These are phyloP conservation scores for Fusarium tjaetaba DNA, from an alignment of 2,329 filamentous ascomycete species.

Conservation along the genomic window DNA sequence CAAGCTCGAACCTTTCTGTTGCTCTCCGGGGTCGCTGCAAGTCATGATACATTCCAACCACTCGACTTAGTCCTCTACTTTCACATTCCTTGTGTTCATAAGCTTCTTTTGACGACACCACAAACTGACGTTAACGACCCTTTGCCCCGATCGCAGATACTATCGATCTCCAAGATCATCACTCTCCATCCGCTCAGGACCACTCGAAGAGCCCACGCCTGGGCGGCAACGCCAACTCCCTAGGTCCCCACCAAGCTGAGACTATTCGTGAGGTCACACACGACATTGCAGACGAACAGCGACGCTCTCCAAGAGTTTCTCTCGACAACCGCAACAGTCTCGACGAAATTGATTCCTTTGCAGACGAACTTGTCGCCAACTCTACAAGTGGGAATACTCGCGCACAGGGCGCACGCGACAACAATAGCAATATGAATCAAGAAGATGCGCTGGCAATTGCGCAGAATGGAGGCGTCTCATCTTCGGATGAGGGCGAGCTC, in stretches of 20 bases:
- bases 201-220: constrained; percentile 60
- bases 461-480: constrained; percentile 67
- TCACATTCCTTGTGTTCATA: constrained; percentile 26
- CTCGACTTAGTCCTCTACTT: constrained; percentile 31
- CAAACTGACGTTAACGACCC: constrained; percentile 33
- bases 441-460: constrained; percentile 69
- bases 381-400: constrained; percentile 45
- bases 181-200: constrained; percentile 84
- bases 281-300: constrained; percentile 78
- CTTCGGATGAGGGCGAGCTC: constrained; percentile 69
- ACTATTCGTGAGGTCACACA: constrained; percentile 83
- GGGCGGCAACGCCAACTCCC: constrained; percentile 54
- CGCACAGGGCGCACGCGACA: constrained; percentile 27
- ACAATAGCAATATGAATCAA: constrained; percentile 51
- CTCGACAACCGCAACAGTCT: constrained; percentile 56
- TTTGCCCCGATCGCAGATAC: constrained; percentile 71
- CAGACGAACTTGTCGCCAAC: constrained; percentile 55
- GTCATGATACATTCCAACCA: constrained; percentile 44
- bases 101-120: constrained; percentile 11
- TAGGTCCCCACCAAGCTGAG: constrained; percentile 86
- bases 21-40: constrained; percentile 27
- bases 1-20: constrained; percentile 30
- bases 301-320: constrained; percentile 70
- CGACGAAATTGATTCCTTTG: constrained; percentile 56
- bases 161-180: constrained; percentile 89